Percentiles rank a stretch among this genome's conserved stretches.
Conservation (phyloP, 495 filamentous ascomycete genomes). For the Tuber indicum region DNA sequence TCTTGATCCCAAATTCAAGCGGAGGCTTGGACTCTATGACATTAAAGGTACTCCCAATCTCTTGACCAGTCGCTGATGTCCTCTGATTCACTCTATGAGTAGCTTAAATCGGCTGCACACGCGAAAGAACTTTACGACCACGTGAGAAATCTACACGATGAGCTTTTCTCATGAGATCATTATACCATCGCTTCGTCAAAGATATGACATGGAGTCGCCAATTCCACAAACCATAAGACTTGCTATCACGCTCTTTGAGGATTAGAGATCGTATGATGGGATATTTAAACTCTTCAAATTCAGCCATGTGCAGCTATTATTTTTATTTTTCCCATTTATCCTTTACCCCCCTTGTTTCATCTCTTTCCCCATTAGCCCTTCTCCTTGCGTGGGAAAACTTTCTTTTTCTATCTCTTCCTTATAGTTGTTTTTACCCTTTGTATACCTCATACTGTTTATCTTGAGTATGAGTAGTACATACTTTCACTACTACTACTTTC, state of each 20-base stretch:
- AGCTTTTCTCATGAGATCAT: slow-evolving; percentile 28
- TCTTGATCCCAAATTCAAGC: slow-evolving; percentile 42
- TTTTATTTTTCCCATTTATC: background rate
- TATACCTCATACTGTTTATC: background rate
- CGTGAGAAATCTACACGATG: slow-evolving; percentile 34
- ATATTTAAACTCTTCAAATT: background rate
- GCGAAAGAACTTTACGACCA: slow-evolving; percentile 39
- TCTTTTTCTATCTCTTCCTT: slow-evolving; percentile 22
- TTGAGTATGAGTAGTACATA: slow-evolving; percentile 13
- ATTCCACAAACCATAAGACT: background rate
- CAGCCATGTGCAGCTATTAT: background rate
- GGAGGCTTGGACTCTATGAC: background rate
- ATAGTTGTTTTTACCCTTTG: slow-evolving; percentile 7
- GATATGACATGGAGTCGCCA: background rate
- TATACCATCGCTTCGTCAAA: background rate
- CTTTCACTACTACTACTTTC: slow-evolving; percentile 4
- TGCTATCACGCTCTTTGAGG: background rate
- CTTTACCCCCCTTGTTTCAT: slow-evolving; percentile 10
- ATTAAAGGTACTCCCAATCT: background rate
- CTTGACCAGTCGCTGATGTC: background rate
- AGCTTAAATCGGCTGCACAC: slow-evolving; percentile 43
- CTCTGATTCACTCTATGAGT: slow-evolving; percentile 23
- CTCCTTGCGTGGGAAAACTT: slow-evolving; percentile 14
- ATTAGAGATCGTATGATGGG: background rate
- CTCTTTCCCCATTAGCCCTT: slow-evolving; percentile 1